Conservation (phyloP, 1,284 basidiomycete genomes). For the Trametes polyzona region DNA sequence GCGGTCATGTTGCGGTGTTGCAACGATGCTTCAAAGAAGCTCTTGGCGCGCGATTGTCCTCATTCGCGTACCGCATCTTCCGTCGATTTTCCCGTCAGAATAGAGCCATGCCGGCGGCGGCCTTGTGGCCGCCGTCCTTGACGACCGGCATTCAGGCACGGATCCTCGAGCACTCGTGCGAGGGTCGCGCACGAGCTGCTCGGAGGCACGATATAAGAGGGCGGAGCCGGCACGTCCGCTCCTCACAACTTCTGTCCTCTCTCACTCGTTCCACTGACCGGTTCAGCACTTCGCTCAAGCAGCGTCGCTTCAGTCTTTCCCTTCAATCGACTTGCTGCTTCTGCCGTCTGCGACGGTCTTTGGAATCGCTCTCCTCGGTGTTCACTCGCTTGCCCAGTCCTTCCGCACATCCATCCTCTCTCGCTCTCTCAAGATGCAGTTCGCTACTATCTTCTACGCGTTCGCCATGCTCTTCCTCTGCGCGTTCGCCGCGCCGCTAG, state of each 20-base stretch:
- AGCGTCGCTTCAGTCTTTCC: constrained; percentile 13
- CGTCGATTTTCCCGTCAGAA: constrained; percentile 7
- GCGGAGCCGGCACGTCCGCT: not conserved
- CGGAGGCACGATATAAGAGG: constrained; percentile 10
- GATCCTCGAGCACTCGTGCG: constrained; percentile 9
- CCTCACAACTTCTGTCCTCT: constrained; percentile 2
- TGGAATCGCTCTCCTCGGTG: constrained; percentile 17
- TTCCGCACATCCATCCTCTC: no score
- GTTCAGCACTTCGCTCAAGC: constrained; percentile 26
- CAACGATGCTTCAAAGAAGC: constrained; percentile 5
- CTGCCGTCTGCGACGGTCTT: constrained; percentile 28
- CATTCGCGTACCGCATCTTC: not conserved
- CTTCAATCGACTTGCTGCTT: constrained; percentile 22
- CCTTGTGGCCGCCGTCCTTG: constrained; percentile 10
- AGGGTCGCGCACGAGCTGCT: not conserved
- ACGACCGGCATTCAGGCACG: constrained; percentile 17
- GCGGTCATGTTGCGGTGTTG: no score
- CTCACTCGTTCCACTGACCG: constrained; percentile 28
- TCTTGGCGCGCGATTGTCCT: constrained; percentile 10
- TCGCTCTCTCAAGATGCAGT: constrained; percentile 23
- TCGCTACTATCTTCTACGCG: constrained; percentile 23
- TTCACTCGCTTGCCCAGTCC: not conserved
- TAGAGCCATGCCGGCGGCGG: constrained; percentile 4
- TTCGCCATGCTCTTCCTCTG: constrained; percentile 23
- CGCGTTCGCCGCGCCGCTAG: constrained; percentile 32